Evolutionary conservation across 2,329 filamentous ascomycete genomes (phyloP).

Genomic region (Cladosporium halotolerans): DNA sequence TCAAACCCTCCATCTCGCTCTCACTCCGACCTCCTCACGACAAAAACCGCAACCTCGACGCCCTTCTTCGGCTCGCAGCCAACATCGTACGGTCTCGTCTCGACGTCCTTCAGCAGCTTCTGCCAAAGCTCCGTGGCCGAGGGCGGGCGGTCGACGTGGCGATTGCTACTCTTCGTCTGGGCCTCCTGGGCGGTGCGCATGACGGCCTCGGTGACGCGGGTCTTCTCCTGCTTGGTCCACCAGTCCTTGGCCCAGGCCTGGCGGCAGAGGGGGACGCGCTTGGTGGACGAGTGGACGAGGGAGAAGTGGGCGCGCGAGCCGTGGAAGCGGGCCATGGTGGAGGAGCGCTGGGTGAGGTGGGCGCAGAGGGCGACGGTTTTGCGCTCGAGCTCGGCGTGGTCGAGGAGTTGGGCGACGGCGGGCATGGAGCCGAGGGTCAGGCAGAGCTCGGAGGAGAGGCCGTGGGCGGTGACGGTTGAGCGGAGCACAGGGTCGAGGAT

Average conservation of each 20-base stretch:
- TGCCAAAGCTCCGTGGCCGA: slow-evolving; percentile 50
- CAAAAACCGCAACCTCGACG: slow-evolving; percentile 44
- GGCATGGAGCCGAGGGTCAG: slow-evolving; percentile 49
- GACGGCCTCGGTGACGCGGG: slow-evolving; percentile 49
- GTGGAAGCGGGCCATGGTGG: slow-evolving; percentile 27
- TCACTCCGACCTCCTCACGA: slow-evolving; percentile 33
- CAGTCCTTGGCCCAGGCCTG: slow-evolving; percentile 54
- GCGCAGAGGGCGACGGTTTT: slow-evolving; percentile 22
- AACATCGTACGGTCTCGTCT: slow-evolving; percentile 42
- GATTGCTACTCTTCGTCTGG: slow-evolving; percentile 33
- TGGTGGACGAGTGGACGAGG: slow-evolving; percentile 46
- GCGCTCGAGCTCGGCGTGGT: slow-evolving; percentile 40
- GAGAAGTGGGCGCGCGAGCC: slow-evolving; percentile 29
- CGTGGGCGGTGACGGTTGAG: slow-evolving; percentile 52
- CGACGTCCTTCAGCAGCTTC: slow-evolving; percentile 55
- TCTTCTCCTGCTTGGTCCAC: slow-evolving; percentile 60
- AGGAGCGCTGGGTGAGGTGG: slow-evolving; percentile 21
- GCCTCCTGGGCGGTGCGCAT: slow-evolving; percentile 40
- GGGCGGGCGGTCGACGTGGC: slow-evolving; percentile 28
- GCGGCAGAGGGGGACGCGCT: slow-evolving; percentile 46
- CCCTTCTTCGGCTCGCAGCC: slow-evolving; percentile 40
- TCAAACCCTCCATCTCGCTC: slow-evolving; percentile 1
- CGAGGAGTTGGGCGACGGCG: slow-evolving; percentile 48
- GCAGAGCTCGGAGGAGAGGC: slow-evolving; percentile 52
- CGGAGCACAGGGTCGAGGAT: slow-evolving; percentile 57